Base-by-base conservation (phyloP, 78 protist genomes). In the Speleostelium caveatum region DNA sequence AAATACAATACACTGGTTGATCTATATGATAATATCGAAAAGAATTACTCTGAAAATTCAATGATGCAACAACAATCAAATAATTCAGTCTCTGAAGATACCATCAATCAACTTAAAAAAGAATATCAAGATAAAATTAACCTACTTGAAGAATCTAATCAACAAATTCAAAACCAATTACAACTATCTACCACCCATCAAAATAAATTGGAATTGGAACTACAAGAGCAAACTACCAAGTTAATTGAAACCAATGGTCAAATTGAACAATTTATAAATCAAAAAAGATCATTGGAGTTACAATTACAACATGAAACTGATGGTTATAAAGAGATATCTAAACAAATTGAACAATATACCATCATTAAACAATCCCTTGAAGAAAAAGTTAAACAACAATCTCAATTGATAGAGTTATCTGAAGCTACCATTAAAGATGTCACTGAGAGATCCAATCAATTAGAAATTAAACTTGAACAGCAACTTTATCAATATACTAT, bases 1-100 rank as follows among this genome's bases (percentile, higher is more conserved):
- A 63, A 76, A 24, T 58, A 76, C 8, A 76, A 76, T 76, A 21
- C 28, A 8, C 38, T 62, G n/a, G 14, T 76, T 17, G 86, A 59
- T 38, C 62, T 45, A 8, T 41, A 30, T 12, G 38, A 74, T 32
- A 19, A 26, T 28, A 45, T 41, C 53, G 42, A n/a, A 32, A 36
- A 22, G 8, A 58, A 17, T 58, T 19, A 65, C 22, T 4, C 5
- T 8, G 75, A 4, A 39, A 41, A 35, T 12, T 6, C 8, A 68
- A 32, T 33, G 21, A 62, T 32, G 41, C 6, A 62, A 62, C 41
- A 32, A 62, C 45, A 26, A 62, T 19, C 14, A 7, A 8, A 59
- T 8, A 22, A n/a, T 21, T 22, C 65, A 59, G 12, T 59, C 10
- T 59, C n/a, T n/a, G 16, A 59, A 22, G 24, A n/a, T 21, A 59